Evolutionary conservation across 163 green algal genomes (phyloP).

Genomic region (Prototheca cutis): DNA sequence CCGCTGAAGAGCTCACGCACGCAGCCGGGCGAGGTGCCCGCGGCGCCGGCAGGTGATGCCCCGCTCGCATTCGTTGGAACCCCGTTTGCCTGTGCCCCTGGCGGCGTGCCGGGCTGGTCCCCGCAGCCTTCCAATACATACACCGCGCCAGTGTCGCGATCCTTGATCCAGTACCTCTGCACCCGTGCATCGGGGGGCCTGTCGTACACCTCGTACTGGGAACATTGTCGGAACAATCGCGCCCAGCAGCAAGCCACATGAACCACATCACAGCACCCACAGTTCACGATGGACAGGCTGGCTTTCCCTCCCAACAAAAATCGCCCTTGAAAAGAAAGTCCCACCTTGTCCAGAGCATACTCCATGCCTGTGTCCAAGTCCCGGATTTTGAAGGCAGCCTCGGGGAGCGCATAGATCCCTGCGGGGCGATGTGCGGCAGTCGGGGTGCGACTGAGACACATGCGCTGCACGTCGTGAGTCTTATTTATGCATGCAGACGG

Average conservation of each 20-base stretch:
- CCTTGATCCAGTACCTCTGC: slow-evolving; percentile 30
- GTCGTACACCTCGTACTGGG: too few species aligned
- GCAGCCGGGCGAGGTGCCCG: background rate
- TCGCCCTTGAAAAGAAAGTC: too few species aligned
- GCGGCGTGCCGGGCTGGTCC: background rate
- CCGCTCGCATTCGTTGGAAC: background rate
- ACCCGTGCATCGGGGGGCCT: too few species aligned
- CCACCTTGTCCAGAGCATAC: slow-evolving; percentile 19
- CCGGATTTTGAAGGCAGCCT: slow-evolving; percentile 17
- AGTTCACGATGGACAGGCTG: too few species aligned
- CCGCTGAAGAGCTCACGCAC: slow-evolving; percentile 14
- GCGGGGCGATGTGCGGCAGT: too few species aligned
- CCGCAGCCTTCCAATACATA: slow-evolving; percentile 20
- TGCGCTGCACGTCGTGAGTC: too few species aligned
- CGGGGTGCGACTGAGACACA: too few species aligned
- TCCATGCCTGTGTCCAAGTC: slow-evolving; percentile 22
- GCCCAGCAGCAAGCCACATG: too few species aligned
- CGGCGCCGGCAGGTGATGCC: background rate
- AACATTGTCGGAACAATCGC: too few species aligned
- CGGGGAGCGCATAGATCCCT: slow-evolving; percentile 21
- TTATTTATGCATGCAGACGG: too few species aligned
- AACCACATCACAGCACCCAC: too few species aligned
- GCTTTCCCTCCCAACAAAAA: too few species aligned
- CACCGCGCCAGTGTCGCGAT: slow-evolving; percentile 26
- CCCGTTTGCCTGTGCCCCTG: background rate